These are phyloP conservation scores for Candida frijolesensis DNA, from an alignment of 1,139 yeast species.

Conservation along the genomic window DNA sequence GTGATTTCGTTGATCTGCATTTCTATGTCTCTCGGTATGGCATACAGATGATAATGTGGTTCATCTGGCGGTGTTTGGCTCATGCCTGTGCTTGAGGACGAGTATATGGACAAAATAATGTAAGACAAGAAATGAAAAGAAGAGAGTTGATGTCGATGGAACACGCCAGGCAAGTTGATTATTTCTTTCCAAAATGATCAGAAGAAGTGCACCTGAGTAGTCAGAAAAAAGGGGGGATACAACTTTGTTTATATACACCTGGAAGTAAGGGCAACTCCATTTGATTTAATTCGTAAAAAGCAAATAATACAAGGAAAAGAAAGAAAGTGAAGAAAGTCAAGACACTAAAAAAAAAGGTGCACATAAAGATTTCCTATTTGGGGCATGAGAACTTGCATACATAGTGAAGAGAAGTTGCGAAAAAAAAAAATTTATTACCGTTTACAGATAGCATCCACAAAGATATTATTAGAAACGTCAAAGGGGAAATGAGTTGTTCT, in stretches of 20 bases:
- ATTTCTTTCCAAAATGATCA: not conserved
- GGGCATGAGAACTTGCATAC: not conserved
- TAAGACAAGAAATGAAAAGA: not conserved
- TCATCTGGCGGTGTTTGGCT: conserved; percentile 3
- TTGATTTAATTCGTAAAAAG: conserved; percentile 1
- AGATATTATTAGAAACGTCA: conserved; percentile 1
- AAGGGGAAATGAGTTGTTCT: conserved; percentile 1
- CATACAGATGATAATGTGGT: not conserved
- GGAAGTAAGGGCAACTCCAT: not conserved
- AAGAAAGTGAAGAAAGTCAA: not conserved
- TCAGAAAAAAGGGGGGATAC: not conserved
- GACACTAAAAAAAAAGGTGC: not conserved
- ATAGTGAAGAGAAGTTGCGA: not conserved
- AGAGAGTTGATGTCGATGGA: not conserved
- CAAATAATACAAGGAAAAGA: not conserved
- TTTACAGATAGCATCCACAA: not conserved
- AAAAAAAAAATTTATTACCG: conserved; percentile 1
- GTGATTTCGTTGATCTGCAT: not conserved
- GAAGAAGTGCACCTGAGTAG: not conserved
- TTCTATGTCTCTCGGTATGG: conserved; percentile 1
- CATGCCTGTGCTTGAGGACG: not conserved
- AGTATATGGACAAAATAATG: not conserved
- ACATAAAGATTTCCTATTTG: conserved; percentile 2
- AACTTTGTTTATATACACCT: not conserved
- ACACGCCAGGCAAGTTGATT: not conserved